Evolutionary conservation across 495 filamentous ascomycete species (phyloP).

Genomic region (Tuber microsphaerosporum): DNA sequence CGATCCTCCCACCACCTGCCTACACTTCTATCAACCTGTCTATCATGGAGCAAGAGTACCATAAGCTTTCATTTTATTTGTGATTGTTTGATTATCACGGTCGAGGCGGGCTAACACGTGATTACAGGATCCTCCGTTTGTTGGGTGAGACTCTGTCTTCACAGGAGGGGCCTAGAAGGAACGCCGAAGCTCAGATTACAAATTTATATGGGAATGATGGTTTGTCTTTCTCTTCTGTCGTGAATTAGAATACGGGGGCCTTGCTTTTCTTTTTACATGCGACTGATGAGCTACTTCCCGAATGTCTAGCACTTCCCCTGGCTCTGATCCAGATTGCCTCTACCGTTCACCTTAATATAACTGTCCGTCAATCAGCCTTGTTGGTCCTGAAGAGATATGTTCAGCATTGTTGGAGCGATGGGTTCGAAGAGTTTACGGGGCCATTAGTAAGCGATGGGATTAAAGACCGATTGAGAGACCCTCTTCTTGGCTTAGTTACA

Average conservation of each 20-base stretch:
- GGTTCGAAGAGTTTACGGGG: slow-evolving; percentile 57
- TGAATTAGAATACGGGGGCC: not conserved
- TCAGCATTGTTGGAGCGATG: slow-evolving; percentile 62
- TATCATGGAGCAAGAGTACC: slow-evolving; percentile 39
- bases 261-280: not conserved
- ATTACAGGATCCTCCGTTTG: slow-evolving; percentile 32
- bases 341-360: slow-evolving; percentile 59
- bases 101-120: slow-evolving; percentile 8
- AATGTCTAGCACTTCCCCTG: slow-evolving; percentile 59
- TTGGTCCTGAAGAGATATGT: slow-evolving; percentile 75
- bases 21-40: not conserved
- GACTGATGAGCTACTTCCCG: slow-evolving; percentile 3
- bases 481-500: slow-evolving; percentile 70
- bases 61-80: slow-evolving; percentile 20
- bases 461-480: slow-evolving; percentile 63
- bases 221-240: slow-evolving; percentile 16
- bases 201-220: slow-evolving; percentile 32
- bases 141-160: slow-evolving; percentile 34
- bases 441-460: slow-evolving; percentile 56
- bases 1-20: not conserved
- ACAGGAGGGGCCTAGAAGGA: slow-evolving; percentile 35
- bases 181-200: slow-evolving; percentile 39
- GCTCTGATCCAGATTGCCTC: slow-evolving; percentile 70
- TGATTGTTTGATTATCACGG: not conserved
- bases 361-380: slow-evolving; percentile 75